Percentiles rank a stretch among this genome's conserved stretches.
Conservation (phyloP, 257 asterid genomes). For the Gentiana macrophylla region DNA sequence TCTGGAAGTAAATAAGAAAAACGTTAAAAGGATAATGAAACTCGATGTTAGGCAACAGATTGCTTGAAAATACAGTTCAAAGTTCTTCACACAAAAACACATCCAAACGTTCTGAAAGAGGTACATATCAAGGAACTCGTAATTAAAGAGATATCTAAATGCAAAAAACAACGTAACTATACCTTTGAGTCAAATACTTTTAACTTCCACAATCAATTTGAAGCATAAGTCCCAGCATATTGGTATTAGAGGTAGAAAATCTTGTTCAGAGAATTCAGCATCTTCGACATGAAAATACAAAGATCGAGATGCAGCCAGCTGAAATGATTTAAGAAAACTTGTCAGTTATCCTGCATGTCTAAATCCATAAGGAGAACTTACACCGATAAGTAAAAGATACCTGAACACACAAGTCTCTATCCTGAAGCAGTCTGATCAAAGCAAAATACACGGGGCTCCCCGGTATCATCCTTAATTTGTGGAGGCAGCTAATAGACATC, state of each 20-base stretch:
- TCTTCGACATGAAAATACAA: constrained; percentile 90
- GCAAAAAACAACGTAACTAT: constrained; percentile 8
- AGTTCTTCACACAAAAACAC: too few relatives aligned
- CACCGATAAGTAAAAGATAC: constrained; percentile 28
- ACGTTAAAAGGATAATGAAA: too few relatives aligned
- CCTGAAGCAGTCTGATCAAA: constrained; percentile 83
- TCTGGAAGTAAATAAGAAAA: too few relatives aligned
- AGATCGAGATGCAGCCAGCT: constrained; percentile 93
- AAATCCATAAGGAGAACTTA: background rate
- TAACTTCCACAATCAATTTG: constrained; percentile 78
- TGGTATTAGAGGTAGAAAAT: constrained; percentile 75
- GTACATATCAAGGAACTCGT: too few relatives aligned
- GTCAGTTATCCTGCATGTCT: constrained; percentile 1
- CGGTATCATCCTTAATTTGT: constrained; percentile 85
- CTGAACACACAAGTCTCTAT: constrained; percentile 83
- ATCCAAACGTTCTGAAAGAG: too few relatives aligned
- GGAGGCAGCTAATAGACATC: constrained; percentile 5
- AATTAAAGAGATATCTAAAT: too few relatives aligned
- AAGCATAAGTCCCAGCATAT: constrained; percentile 87
- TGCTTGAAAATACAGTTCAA: too few relatives aligned
- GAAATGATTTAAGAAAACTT: constrained; percentile 21
- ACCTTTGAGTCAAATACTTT: constrained; percentile 94
- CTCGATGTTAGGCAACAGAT: too few relatives aligned
- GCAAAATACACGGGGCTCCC: constrained; percentile 83
- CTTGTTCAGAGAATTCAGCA: constrained; percentile 81